Evolutionary conservation across 2,329 filamentous ascomycete genomes (phyloP), one percentile per base, ranked within the genome.

Genomic region (Neophaeococcomyces mojaviensis): DNA sequence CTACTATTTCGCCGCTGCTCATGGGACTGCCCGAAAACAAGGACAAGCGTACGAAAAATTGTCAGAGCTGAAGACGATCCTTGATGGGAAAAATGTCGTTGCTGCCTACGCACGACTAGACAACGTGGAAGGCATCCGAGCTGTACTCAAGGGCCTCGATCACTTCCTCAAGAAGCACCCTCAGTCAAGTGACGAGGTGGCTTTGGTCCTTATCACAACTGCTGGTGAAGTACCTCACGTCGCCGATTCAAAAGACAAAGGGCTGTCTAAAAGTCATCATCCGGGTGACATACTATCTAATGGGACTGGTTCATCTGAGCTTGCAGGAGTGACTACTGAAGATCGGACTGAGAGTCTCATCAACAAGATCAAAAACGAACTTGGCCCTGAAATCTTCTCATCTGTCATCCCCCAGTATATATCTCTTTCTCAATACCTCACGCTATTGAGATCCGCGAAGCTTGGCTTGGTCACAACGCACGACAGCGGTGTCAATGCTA

Each of bases 401-500:
- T 92, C 92, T 0, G 88, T 97, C 16, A 87, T 94, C 63, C 88
- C 89, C 6, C 89, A 96, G 63, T 96, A 96, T 63, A 76, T 97
- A 37, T 83, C 81, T 39, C 84, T 84, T 55, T 84, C 88, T 57
- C 89, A 97, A 67, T 97, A 97, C 65, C 94, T 95, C 65, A 89
- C 90, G 3, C 77, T 97, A n/a, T 76, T 97, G 43, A 82, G 90
- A 19, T 81, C 88, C 2, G 89, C 86, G 28, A 88, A 97, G 63
- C 86, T 96, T 55, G 90, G 88, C 3, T 73, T 97, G 41, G 96
- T 97, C 65, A 96, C 92, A 5, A 95, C 88, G 56, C 89, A 97
- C 18, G 81, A 90, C 49, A 92, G 97, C 64, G 90, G 90, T 48
- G 96, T 97, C 89, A 97, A 96, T 70, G 96, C 90, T 0, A 95